A percentile compares a stretch with the other conserved stretches of the same genome.
Conservation (phyloP, 139 green algal genomes). For the Haematococcus lacustris region DNA sequence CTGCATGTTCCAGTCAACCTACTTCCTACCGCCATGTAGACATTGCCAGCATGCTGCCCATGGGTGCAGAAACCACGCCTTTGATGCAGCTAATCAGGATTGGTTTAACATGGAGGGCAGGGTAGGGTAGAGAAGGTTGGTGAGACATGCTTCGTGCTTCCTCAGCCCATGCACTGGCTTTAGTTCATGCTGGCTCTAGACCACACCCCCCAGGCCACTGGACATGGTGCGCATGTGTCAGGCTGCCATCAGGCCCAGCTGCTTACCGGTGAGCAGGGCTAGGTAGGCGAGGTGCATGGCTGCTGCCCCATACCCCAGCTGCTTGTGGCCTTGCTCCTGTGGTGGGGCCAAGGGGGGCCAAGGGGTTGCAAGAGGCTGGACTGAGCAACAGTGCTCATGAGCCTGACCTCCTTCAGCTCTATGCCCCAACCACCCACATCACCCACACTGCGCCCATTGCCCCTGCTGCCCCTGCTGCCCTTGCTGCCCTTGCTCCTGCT, state of each 20-base stretch:
- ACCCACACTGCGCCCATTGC: background rate
- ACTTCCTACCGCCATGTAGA: too few species aligned
- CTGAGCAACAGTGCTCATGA: background rate
- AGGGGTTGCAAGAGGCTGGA: background rate
- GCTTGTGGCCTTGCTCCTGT: background rate
- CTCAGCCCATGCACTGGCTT: background rate
- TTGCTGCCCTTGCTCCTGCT: background rate
- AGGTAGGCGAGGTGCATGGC: background rate
- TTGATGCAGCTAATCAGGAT: too few species aligned
- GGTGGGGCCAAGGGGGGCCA: background rate
- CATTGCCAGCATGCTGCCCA: too few species aligned
- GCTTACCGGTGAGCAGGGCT: background rate
- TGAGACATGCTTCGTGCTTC: too few species aligned
- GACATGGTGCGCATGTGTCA: background rate
- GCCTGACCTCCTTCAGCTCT: background rate
- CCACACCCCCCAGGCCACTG: background rate
- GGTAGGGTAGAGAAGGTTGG: too few species aligned
- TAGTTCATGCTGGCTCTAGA: background rate
- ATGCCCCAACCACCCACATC: background rate
- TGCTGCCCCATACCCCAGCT: background rate
- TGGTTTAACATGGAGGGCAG: too few species aligned
- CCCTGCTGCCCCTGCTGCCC: background rate
- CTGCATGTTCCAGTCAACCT: too few species aligned
- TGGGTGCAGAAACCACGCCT: too few species aligned
- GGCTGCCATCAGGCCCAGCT: background rate